Percentiles rank a stretch among this genome's conserved stretches.
Evolutionary conservation across 164 flowering plant genomes (phyloP).

Genomic region (Vitis rupestris): DNA sequence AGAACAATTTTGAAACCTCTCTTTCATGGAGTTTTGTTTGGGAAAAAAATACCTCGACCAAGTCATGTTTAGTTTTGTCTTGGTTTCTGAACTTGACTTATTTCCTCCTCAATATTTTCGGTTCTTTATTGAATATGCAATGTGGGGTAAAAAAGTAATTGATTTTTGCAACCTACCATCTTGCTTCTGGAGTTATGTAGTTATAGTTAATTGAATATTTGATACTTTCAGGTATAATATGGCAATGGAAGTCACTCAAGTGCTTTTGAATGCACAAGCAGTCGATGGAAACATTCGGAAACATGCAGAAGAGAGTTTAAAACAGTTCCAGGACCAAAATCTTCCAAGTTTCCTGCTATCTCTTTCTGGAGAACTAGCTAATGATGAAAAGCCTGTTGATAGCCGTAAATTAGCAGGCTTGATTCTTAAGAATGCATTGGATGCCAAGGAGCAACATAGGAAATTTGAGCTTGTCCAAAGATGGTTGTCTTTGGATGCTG

Average conservation of each 20-base stretch:
- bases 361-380: slow-evolving; percentile 60
- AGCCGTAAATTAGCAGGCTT: slow-evolving; percentile 67
- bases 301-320: slow-evolving; percentile 65
- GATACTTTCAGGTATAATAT: slow-evolving; percentile 22
- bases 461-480: slow-evolving; percentile 64
- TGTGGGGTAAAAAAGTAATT: too few species aligned
- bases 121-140: neutral
- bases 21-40: neutral
- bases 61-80: neutral
- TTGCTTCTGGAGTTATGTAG: neutral
- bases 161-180: too few species aligned
- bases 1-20: too few species aligned
- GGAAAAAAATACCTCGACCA: neutral
- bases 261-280: slow-evolving; percentile 65
- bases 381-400: slow-evolving; percentile 63
- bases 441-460: slow-evolving; percentile 69
- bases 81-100: too few species aligned
- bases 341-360: slow-evolving; percentile 58
- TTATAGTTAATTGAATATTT: slow-evolving; percentile 7
- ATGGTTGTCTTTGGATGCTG: slow-evolving; percentile 53
- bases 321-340: slow-evolving; percentile 67
- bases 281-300: slow-evolving; percentile 59
- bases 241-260: slow-evolving; percentile 68
- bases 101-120: neutral
- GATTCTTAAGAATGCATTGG: slow-evolving; percentile 66